Evolutionary conservation across 202 grass and related monocot species (phyloP).

Genomic region (Eragrostis tef): DNA sequence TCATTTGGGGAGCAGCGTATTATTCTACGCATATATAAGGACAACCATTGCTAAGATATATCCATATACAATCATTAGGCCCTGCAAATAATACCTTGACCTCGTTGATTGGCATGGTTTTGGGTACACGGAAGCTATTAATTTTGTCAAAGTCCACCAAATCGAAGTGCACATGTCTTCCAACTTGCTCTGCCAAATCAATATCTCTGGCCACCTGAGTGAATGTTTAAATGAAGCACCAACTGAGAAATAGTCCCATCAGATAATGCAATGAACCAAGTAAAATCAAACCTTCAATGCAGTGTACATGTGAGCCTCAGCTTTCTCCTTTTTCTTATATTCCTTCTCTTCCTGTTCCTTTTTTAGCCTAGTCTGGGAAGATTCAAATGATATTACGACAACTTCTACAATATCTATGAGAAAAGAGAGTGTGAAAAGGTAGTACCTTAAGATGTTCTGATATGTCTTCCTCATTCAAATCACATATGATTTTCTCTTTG

Average conservation of each 20-base stretch:
- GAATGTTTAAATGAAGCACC: conserved; percentile 26
- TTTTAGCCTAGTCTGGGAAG: conserved; percentile 63
- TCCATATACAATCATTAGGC: conserved; percentile 29
- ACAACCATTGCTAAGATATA: not conserved
- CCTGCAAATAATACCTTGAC: conserved; percentile 58
- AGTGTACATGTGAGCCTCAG: conserved; percentile 82
- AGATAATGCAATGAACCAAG: conserved; percentile 1
- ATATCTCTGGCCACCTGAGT: conserved; percentile 57
- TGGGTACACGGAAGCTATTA: conserved; percentile 58
- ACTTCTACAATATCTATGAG: conserved; percentile 22
- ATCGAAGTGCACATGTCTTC: conserved; percentile 64
- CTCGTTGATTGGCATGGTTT: conserved; percentile 51
- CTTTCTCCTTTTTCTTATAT: conserved; percentile 73
- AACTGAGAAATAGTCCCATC: conserved; percentile 34
- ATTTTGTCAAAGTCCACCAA: conserved; percentile 73
- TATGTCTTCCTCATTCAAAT: conserved; percentile 72
- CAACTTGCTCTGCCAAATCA: conserved; percentile 70
- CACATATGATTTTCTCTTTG: conserved; percentile 69
- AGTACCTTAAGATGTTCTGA: conserved; percentile 75
- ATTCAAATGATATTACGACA: conserved; percentile 26
- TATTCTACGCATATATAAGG: conserved; percentile 9
- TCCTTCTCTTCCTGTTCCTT: conserved; percentile 80
- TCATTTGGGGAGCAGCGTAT: not conserved
- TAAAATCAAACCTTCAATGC: conserved; percentile 62
- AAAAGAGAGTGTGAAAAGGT: conserved; percentile 22